Conservation (phyloP, 106 monocot species). For the Vanilla planifolia region DNA sequence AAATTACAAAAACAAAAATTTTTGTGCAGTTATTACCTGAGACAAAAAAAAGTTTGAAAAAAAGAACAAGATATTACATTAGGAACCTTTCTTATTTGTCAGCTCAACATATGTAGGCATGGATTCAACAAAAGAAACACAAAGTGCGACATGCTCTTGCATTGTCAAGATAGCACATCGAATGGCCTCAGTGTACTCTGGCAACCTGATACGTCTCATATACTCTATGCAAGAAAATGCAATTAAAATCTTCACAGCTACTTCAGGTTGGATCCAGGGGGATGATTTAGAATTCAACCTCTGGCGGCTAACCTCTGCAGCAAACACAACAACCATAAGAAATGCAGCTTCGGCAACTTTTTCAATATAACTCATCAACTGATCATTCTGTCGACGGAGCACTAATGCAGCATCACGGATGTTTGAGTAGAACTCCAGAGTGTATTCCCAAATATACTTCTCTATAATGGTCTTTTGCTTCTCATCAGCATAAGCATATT, state of each 20-base stretch:
- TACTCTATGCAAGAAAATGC: constrained; percentile 94
- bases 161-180: constrained; percentile 59
- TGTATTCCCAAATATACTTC: constrained; percentile 55
- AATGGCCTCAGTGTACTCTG: constrained; percentile 86
- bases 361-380: constrained; percentile 47
- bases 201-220: constrained; percentile 58
- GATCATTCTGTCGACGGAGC: constrained; percentile 20
- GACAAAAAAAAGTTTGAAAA: too few relatives aligned
- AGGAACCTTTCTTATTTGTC: constrained; percentile 44
- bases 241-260: constrained; percentile 49
- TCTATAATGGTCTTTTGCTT: constrained; percentile 33
- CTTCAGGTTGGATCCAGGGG: constrained; percentile 16
- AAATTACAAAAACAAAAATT: not conserved
- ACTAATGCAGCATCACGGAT: constrained; percentile 26
- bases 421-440: constrained; percentile 39
- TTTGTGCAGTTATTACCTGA: too few relatives aligned
- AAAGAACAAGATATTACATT: too few relatives aligned
- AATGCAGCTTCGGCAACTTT: constrained; percentile 85
- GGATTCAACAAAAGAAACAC: constrained; percentile 46
- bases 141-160: constrained; percentile 48
- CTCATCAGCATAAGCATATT: constrained; percentile 58
- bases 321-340: constrained; percentile 92
- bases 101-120: constrained; percentile 80
- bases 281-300: constrained; percentile 46
- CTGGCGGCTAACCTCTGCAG: constrained; percentile 52